These are phyloP conservation scores for Rosa chinensis DNA, from an alignment of 306 rosid genomes.

Conservation along the genomic window DNA sequence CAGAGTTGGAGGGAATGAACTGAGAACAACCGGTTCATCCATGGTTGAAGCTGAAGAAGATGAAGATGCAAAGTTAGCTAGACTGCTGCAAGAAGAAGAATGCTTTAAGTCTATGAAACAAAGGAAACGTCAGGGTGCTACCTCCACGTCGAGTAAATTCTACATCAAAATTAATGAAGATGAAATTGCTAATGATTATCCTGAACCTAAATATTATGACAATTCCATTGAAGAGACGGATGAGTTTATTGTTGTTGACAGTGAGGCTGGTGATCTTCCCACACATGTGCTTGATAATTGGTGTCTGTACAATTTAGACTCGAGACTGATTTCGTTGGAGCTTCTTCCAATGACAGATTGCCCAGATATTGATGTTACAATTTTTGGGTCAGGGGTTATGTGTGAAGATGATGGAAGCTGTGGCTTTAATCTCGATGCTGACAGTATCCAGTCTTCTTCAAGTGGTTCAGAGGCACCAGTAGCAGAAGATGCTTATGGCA, in stretches of 20 bases:
- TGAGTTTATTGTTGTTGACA: conserved; percentile 61
- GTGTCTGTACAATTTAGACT: conserved; percentile 89
- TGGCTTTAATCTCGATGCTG: conserved; percentile 74
- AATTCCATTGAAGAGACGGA: conserved; percentile 66
- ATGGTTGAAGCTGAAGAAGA: conserved; percentile 46
- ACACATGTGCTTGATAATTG: conserved; percentile 82
- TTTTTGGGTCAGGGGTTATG: conserved; percentile 90
- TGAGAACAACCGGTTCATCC: conserved; percentile 16
- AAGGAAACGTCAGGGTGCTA: conserved; percentile 51
- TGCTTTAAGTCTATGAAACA: conserved; percentile 66
- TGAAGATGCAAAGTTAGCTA: conserved; percentile 75
- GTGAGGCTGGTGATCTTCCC: conserved; percentile 72
- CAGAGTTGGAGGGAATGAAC: conserved; percentile 26
- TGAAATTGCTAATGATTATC: conserved; percentile 93
- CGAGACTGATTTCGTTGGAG: conserved; percentile 84
- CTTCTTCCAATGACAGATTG: conserved; percentile 98
- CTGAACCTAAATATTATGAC: conserved; percentile 86
- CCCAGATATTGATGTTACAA: conserved; percentile 83
- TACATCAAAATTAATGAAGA: conserved; percentile 91
- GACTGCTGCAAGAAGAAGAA: conserved; percentile 86
- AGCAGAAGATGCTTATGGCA: conserved; percentile 61
- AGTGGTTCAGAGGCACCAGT: conserved; percentile 43
- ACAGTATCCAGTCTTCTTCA: conserved; percentile 61
- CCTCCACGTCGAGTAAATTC: conserved; percentile 45
- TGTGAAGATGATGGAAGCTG: conserved; percentile 75